These are phyloP conservation scores for Oidium heveae DNA, from an alignment of 2,329 filamentous ascomycete genomes.

Conservation along the genomic window DNA sequence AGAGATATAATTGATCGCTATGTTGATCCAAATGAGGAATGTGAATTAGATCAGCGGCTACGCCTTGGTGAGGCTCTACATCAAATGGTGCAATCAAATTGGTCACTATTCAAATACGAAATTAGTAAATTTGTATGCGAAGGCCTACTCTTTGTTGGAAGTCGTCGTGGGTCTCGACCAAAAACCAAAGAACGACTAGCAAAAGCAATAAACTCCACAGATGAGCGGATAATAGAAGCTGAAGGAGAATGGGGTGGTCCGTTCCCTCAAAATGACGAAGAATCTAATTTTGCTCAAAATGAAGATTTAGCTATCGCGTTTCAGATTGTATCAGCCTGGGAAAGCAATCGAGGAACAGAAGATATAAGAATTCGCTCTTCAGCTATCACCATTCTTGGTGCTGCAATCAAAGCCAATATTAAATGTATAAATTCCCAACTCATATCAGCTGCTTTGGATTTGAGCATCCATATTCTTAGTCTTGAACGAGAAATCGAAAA, in stretches of 20 bases:
- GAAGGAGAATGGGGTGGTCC: constrained; percentile 27
- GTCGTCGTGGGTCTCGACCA: constrained; percentile 33
- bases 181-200: constrained; percentile 32
- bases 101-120: constrained; percentile 28
- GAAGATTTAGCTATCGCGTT: constrained; percentile 23
- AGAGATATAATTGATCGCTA: constrained; percentile 42
- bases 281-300: constrained; percentile 1
- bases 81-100: constrained; percentile 35
- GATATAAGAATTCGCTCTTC: constrained; percentile 46
- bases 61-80: constrained; percentile 42
- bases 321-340: constrained; percentile 41
- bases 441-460: constrained; percentile 31
- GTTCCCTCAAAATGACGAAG: constrained; percentile 20
- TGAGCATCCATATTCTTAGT: constrained; percentile 34
- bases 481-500: constrained; percentile 34
- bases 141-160: constrained; percentile 35
- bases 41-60: constrained; percentile 34
- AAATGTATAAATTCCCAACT: constrained; percentile 26
- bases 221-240: constrained; percentile 18
- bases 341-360: constrained; percentile 37
- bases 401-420: constrained; percentile 33
- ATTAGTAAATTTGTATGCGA: constrained; percentile 26
- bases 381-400: constrained; percentile 38
- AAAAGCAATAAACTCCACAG: constrained; percentile 22
- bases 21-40: constrained; percentile 33